phyloP scores from a whole-genome alignment of 2,329 filamentous ascomycete genomes.

The Colletotrichum graminicola region DNA sequence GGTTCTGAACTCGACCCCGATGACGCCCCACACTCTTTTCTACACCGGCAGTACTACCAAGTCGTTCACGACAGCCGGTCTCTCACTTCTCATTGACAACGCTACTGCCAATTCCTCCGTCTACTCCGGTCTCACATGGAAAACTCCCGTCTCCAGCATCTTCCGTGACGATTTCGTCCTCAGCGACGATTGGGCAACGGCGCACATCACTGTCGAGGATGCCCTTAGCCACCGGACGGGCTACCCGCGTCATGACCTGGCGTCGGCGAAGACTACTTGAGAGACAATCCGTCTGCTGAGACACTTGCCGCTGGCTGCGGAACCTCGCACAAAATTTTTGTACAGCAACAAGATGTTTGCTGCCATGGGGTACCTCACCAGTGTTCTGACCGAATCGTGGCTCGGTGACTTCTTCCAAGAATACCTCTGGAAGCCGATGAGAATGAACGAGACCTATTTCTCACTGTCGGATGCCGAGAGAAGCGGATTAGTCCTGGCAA shows the following conservation, averaged over 20 bases:
- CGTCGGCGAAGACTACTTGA: conserved; percentile 47
- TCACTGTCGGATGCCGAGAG: conserved; percentile 46
- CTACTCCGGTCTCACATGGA: conserved; percentile 58
- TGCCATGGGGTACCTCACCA: conserved; percentile 59
- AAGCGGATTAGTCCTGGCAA: conserved; percentile 51
- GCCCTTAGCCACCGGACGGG: conserved; percentile 66
- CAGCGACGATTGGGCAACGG: conserved; percentile 58
- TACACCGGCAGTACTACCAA: conserved; percentile 69
- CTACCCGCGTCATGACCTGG: conserved; percentile 57
- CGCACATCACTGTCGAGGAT: conserved; percentile 66
- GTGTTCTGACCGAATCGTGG: conserved; percentile 53
- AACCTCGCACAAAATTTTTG: conserved; percentile 59
- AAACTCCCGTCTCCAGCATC: conserved; percentile 59
- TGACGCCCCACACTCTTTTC: conserved; percentile 64
- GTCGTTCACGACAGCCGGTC: conserved; percentile 62
- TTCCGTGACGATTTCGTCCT: conserved; percentile 67
- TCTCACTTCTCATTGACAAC: conserved; percentile 63
- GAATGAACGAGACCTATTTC: conserved; percentile 59
- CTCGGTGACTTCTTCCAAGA: conserved; percentile 57
- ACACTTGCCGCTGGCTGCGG: conserved; percentile 57
- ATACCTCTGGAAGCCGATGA: conserved; percentile 59
- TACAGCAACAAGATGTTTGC: conserved; percentile 67
- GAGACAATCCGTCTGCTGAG: conserved; percentile 59
- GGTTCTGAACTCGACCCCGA: conserved; percentile 50
- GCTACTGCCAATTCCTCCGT: conserved; percentile 43